Evolutionary conservation across 495 filamentous ascomycete species (phyloP), one percentile per base, ranked within the genome.

Genomic region (Endocarpon pusillum): DNA sequence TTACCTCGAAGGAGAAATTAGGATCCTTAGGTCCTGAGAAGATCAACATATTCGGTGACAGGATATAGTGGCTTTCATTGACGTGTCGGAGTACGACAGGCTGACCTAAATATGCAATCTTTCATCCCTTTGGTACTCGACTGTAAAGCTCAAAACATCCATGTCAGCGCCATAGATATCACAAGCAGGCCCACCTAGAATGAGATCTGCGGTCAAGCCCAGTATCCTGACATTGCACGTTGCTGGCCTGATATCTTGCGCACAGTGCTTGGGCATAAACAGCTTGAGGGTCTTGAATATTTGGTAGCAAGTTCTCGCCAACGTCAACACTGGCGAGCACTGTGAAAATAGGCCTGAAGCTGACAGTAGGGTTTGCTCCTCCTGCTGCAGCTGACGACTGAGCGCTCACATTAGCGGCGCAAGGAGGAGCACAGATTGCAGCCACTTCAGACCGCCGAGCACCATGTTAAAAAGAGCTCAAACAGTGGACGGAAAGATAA

Each of bases 221-320:
- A 47, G 35, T 6, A 42, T 21, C n/a, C 51, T 62, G 9, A 56
- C 42, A 21, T 58, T 36, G 10, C n/a, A 74, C 57, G 40, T 67
- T 53, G 3, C 54, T 61, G 2, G 70, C 73, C 28, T 43, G 68
- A 44, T 78, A 78, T 1, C 73, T 71, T 15, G 73, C 72, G 44
- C 73, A 78, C 1, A 73, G 69, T 2, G 61, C 54, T 49, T 89
- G 83, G 1, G 75, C 67, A 49, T 83, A 56, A 33, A 78, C 56
- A n/a, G 82, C 81, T 21, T 78, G 30, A 7, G 79, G 73, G 42
- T 86, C 80, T 26, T 72, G 43, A 45, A 86, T 67, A 45, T 83
- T 81, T 22, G 82, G 76, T 17, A 83, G 52, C 21, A 83, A 39
- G 12, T 62, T 55, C 14, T 52, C 64, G 24, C 78, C 78, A 22